Evolutionary conservation across 306 rosid species (phyloP).

Genomic region (Senna tora): DNA sequence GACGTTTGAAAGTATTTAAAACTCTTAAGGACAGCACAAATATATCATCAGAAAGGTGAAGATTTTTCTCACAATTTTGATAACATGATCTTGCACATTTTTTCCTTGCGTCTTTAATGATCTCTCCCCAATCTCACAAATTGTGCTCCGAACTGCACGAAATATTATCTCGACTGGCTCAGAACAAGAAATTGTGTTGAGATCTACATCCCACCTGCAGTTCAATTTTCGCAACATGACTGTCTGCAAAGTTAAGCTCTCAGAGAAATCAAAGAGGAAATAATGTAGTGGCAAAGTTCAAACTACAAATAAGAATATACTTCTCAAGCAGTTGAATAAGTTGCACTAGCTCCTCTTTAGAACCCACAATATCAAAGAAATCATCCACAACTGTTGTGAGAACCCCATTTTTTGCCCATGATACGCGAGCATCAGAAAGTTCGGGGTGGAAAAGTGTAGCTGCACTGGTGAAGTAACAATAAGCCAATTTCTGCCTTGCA

Average conservation of each 20-base stretch:
- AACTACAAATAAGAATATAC: constrained; percentile 48
- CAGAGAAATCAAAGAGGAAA: constrained; percentile 5
- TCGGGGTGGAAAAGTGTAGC: constrained; percentile 67
- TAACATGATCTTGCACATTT: constrained; percentile 54
- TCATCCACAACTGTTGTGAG: constrained; percentile 86
- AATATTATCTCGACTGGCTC: constrained; percentile 76
- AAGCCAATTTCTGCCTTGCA: constrained; percentile 78
- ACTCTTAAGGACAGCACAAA: constrained; percentile 14
- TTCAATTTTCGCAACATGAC: constrained; percentile 26
- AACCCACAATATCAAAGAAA: constrained; percentile 78
- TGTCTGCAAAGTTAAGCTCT: constrained; percentile 1
- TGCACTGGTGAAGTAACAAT: constrained; percentile 74
- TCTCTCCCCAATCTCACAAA: constrained; percentile 66
- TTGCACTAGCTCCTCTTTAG: constrained; percentile 67
- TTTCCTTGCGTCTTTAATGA: constrained; percentile 63
- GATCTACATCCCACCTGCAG: constrained; percentile 84
- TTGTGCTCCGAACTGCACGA: constrained; percentile 57
- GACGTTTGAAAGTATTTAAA: not conserved
- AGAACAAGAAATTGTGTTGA: constrained; percentile 56
- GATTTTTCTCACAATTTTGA: constrained; percentile 62
- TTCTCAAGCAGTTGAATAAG: constrained; percentile 73
- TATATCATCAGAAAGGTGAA: constrained; percentile 31
- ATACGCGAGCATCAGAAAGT: constrained; percentile 74
- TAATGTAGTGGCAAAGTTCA: constrained; percentile 11
- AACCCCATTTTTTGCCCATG: constrained; percentile 81